phyloP scores from a whole-genome alignment of 371 early-diverging fungal genomes.

The Parasitella parasitica region DNA sequence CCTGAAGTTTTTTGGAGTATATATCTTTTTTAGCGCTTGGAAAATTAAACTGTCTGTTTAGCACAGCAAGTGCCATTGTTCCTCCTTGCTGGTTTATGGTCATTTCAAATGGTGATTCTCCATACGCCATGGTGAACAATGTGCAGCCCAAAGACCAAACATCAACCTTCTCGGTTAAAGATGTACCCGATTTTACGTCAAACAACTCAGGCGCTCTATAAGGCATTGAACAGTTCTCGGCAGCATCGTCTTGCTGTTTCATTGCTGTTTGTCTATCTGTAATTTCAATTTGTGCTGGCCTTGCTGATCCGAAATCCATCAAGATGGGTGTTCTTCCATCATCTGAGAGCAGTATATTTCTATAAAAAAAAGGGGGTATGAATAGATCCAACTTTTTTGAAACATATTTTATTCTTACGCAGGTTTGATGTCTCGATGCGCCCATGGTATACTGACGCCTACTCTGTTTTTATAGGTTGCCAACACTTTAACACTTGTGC shows the following conservation, averaged over 20 bases:
- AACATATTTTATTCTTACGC: constrained; percentile 45
- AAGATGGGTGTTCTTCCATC: constrained; percentile 68
- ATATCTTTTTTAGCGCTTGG: constrained; percentile 30
- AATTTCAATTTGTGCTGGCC: constrained; percentile 57
- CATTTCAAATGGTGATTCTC: constrained; percentile 75
- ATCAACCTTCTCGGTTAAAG: constrained; percentile 72
- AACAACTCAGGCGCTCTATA: constrained; percentile 83
- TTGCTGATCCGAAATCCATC: constrained; percentile 80
- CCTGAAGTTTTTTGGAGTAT: constrained; percentile 61
- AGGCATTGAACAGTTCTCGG: constrained; percentile 74
- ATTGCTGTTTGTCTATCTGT: constrained; percentile 64
- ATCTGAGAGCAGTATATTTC: constrained; percentile 62
- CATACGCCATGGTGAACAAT: constrained; percentile 74
- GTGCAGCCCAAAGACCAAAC: constrained; percentile 83
- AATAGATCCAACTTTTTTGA: neutral
- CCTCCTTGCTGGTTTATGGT: constrained; percentile 70
- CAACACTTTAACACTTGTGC: constrained; percentile 59
- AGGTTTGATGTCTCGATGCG: constrained; percentile 84
- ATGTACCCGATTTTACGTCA: constrained; percentile 67
- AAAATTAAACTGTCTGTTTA: constrained; percentile 64
- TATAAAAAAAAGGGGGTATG: constrained; percentile 3
- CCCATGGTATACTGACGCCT: constrained; percentile 56
- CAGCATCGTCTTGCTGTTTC: constrained; percentile 74
- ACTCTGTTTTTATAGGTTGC: constrained; percentile 55
- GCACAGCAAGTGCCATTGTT: constrained; percentile 70